phyloP scores from a whole-genome alignment of 108 stramenopile genomes.

The Skeletonema marinoi region DNA sequence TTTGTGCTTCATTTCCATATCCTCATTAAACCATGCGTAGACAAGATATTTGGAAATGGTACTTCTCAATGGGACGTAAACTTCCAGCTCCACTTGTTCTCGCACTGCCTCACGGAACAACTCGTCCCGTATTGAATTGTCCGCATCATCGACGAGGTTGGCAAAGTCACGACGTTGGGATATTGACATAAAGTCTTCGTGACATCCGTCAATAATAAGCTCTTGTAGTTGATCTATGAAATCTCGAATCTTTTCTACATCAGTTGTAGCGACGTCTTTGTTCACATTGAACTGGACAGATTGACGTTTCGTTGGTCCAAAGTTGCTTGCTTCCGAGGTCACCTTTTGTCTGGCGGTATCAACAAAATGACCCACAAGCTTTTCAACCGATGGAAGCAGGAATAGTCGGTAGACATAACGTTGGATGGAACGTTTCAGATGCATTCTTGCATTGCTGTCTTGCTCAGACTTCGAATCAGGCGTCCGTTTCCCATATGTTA shows the following conservation, averaged over 20 bases:
- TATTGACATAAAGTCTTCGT: constrained; percentile 67
- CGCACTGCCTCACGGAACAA: constrained; percentile 76
- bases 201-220: constrained; percentile 76
- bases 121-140: constrained; percentile 52
- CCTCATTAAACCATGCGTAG: constrained; percentile 83
- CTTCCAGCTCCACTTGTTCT: constrained; percentile 87
- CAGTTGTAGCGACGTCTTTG: constrained; percentile 47
- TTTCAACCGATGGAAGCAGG: constrained; percentile 65
- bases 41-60: constrained; percentile 80
- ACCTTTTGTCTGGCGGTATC: constrained; percentile 51
- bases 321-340: constrained; percentile 32
- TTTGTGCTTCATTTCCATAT: constrained; percentile 81
- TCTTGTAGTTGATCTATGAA: constrained; percentile 83
- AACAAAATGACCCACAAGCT: constrained; percentile 67
- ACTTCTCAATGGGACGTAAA: constrained; percentile 81
- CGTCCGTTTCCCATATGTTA: constrained; percentile 30
- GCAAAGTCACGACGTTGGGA: constrained; percentile 56
- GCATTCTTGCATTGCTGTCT: constrained; percentile 44
- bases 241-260: constrained; percentile 60
- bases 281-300: constrained; percentile 22
- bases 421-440: constrained; percentile 75
- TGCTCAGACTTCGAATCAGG: constrained; percentile 38
- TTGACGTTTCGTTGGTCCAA: constrained; percentile 29
- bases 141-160: constrained; percentile 22
- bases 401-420: constrained; percentile 78